A percentile compares a stretch with the other conserved stretches of the same genome.
Conservation (phyloP, 441 rosid species). For the Pelargonium cotyledonis region DNA sequence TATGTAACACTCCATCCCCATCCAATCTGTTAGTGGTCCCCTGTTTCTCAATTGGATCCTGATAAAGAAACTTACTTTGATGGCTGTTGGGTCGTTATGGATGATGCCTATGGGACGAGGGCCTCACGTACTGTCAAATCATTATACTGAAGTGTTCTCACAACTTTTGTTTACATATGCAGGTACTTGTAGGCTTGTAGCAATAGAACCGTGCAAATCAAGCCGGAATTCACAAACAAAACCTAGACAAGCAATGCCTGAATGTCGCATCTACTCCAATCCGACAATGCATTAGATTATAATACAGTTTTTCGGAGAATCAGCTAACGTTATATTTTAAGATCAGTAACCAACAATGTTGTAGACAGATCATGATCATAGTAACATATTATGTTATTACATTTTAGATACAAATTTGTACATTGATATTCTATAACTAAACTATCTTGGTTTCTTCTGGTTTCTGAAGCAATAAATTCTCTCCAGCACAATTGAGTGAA, state of each 20-base stretch:
- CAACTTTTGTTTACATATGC: neutral
- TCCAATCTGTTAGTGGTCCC: slow-evolving; percentile 6
- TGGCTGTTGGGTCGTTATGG: slow-evolving; percentile 8
- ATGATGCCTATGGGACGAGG: neutral
- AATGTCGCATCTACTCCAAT: neutral
- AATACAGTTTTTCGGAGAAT: neutral
- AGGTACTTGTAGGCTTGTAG: neutral
- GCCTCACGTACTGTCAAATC: neutral
- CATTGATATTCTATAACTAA: neutral
- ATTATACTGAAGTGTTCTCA: neutral
- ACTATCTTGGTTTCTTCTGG: neutral
- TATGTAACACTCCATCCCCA: slow-evolving; percentile 1
- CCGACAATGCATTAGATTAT: neutral
- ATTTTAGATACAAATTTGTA: neutral
- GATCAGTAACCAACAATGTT: neutral
- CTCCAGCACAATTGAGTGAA: neutral
- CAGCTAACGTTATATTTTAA: neutral
- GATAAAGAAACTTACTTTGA: slow-evolving; percentile 3
- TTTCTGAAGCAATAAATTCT: too few species aligned
- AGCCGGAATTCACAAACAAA: neutral
- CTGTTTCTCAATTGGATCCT: slow-evolving; percentile 4
- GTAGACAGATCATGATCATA: too few species aligned
- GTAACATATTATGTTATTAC: neutral
- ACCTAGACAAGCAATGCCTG: neutral
- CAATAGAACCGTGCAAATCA: neutral